Conservation (phyloP, 2,329 filamentous ascomycete species). For the Botrytis paeoniae region DNA sequence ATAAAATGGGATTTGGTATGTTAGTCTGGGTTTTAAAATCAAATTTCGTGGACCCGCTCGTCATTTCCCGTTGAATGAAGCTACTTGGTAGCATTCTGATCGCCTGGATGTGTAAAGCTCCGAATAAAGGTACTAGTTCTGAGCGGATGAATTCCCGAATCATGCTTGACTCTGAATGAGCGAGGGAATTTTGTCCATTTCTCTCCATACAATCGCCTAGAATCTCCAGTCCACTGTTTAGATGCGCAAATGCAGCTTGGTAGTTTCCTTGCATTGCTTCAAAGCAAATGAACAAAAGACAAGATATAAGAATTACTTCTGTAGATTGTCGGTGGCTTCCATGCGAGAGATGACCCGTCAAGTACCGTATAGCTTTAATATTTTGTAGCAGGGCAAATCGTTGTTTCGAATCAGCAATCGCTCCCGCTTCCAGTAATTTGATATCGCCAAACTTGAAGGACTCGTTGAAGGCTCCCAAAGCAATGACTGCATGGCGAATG, state of each 20-base stretch:
- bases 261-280: slow-evolving; percentile 26
- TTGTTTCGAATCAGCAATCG: slow-evolving; percentile 35
- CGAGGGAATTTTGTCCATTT: neutral
- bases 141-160: neutral
- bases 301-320: slow-evolving; percentile 22
- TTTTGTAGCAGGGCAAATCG: slow-evolving; percentile 37
- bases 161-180: neutral
- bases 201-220: slow-evolving; percentile 9
- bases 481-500: slow-evolving; percentile 28
- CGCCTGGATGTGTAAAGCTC: slow-evolving; percentile 8
- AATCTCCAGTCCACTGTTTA: slow-evolving; percentile 25
- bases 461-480: slow-evolving; percentile 28
- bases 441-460: slow-evolving; percentile 19
- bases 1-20: neutral
- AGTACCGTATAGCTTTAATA: slow-evolving; percentile 36
- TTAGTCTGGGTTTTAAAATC: neutral
- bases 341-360: slow-evolving; percentile 43
- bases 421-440: neutral
- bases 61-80: neutral
- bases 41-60: neutral
- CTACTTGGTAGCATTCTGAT: slow-evolving; percentile 2
- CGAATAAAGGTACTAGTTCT: slow-evolving; percentile 12
- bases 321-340: neutral
- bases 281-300: slow-evolving; percentile 27
- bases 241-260: slow-evolving; percentile 24